Base-by-base conservation (phyloP, 1,139 yeast genomes). In the Debaryomyces sp. region DNA sequence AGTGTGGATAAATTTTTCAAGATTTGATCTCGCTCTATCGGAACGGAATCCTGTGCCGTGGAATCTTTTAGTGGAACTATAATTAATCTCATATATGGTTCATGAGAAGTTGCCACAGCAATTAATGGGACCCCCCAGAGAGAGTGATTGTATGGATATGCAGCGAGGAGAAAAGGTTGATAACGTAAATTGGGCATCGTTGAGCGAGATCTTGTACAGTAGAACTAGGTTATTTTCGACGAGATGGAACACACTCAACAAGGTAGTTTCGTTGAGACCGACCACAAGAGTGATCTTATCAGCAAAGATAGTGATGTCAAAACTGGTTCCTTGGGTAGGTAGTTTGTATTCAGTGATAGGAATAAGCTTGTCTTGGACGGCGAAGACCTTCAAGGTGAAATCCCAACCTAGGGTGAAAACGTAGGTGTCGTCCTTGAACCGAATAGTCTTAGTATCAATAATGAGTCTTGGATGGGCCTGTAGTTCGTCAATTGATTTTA, bases 121-220 rank as follows among this genome's bases (percentile, higher is more conserved):
- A 82, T 55, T 50, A 71, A 55, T 7, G 75, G 72, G 5, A 59
- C 50, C 3, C 58, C n/a, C 48, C 10, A 29, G 44, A 4, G 47
- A 49, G 12, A 51, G 46, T 40, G 50, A 54, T 50, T 57, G 62
- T 29, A 78, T 58, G 4, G 73, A 58, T 38, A 85, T 66, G 37
- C 71, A 67, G 66, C 84, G 72, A 2, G 89, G 86, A 18, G 85
- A 77, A 62, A 89, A 89, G 1, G 84, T 78, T 49, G 82, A 79
- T 33, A 85, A 78, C n/a, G 84, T 77, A 58, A 87, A 88, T 56
- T 87, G 87, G 0, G 95, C 88, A 60, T 85, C 91, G 60, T 87
- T 87, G 48, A 87, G 67, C 0, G 94, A 85, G 5, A 87, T 67
- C 53, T 78, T 78, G 49, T 73, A 75, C 12, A 70, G 46, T 4